These are phyloP conservation scores for Nakaseomyces glabratus DNA, from an alignment of 1,139 yeast genomes.

Conservation along the genomic window DNA sequence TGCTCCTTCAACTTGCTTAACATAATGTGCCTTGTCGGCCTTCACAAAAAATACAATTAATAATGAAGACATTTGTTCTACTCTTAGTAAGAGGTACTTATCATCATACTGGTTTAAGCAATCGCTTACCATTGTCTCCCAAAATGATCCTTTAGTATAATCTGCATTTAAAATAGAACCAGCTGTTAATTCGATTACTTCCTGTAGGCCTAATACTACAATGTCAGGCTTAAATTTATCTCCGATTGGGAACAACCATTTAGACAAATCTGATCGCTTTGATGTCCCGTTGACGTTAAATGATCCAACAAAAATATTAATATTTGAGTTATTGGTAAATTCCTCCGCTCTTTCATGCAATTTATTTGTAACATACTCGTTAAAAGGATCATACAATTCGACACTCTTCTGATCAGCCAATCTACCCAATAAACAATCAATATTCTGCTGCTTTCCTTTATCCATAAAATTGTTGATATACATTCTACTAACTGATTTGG, in stretches of 20 bases:
- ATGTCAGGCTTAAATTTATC: constrained; percentile 49
- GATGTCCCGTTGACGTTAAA: constrained; percentile 76
- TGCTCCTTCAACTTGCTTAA: constrained; percentile 64
- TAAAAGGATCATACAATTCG: constrained; percentile 75
- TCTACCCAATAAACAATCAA: constrained; percentile 78
- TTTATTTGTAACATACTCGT: constrained; percentile 69
- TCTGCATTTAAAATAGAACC: constrained; percentile 70
- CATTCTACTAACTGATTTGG: constrained; percentile 90
- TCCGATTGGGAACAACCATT: constrained; percentile 76
- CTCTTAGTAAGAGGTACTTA: constrained; percentile 61
- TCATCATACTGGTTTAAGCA: constrained; percentile 44
- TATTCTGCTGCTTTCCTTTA: constrained; percentile 76
- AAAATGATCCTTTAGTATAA: constrained; percentile 49
- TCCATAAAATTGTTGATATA: constrained; percentile 94
- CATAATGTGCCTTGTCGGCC: constrained; percentile 43
- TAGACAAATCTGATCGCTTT: constrained; percentile 44
- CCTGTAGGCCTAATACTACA: constrained; percentile 85
- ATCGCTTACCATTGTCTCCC: constrained; percentile 51
- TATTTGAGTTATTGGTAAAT: constrained; percentile 53
- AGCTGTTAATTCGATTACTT: constrained; percentile 85
- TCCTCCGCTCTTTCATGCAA: constrained; percentile 41
- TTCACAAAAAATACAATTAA: constrained; percentile 60
- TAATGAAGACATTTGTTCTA: constrained; percentile 84
- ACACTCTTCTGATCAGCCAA: constrained; percentile 65
- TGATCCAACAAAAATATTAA: constrained; percentile 72